phyloP scores from a whole-genome alignment of 257 asterid species.

The Fraxinus anomala region DNA sequence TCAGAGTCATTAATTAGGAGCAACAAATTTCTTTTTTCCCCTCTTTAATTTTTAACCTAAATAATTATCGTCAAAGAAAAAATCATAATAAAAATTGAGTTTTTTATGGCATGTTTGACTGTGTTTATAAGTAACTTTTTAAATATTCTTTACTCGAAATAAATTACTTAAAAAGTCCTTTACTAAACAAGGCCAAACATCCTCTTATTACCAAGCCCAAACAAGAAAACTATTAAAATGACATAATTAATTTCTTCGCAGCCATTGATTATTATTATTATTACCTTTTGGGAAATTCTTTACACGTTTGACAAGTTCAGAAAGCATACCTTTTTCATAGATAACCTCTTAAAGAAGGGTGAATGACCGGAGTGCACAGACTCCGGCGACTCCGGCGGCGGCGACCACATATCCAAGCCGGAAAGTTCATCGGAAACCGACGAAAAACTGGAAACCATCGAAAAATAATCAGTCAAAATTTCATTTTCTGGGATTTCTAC shows the following conservation, averaged over 20 bases:
- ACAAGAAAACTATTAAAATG: not conserved
- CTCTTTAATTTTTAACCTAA: too few species aligned
- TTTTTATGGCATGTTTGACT: too few species aligned
- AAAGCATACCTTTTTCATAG: constrained; percentile 64
- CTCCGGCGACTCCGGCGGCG: constrained; percentile 55
- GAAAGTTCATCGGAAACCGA: constrained; percentile 77
- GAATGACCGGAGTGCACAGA: constrained; percentile 37
- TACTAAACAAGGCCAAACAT: not conserved
- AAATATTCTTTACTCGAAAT: not conserved
- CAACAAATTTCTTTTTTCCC: too few species aligned
- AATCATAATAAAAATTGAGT: too few species aligned
- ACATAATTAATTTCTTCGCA: not conserved
- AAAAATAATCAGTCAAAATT: constrained; percentile 57
- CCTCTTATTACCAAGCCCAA: not conserved
- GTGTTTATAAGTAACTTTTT: too few species aligned
- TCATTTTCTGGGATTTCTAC: constrained; percentile 79
- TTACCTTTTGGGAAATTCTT: not conserved
- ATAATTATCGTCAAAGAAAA: too few species aligned
- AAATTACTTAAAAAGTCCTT: too few species aligned
- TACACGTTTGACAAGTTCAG: not conserved
- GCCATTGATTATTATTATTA: not conserved
- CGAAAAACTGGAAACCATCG: constrained; percentile 71
- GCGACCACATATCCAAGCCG: constrained; percentile 71
- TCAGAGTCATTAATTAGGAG: too few species aligned
- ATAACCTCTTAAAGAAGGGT: constrained; percentile 26